Base-by-base conservation (phyloP, 225 moss, liverwort and hornwort genomes). In the Marchantia paleacea region DNA sequence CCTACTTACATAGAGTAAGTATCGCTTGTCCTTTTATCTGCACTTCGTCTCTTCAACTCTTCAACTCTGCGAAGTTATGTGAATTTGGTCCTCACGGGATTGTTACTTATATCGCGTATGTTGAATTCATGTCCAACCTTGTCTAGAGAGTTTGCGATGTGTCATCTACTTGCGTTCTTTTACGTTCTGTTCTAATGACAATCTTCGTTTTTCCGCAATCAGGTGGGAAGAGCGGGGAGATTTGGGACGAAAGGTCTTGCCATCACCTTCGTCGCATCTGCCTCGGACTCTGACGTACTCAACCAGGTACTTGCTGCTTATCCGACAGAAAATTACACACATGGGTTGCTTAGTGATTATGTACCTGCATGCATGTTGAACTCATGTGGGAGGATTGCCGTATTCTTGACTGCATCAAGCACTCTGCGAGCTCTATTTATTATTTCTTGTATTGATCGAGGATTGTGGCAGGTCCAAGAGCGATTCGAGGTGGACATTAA, bases 1-100 rank as follows among this genome's bases (percentile, higher is more conserved):
- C 97, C 0, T 94, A 94, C 78, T 82, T 94, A 73, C 94, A 97
- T 76, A 88, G 97, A 87, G 97, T 97, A 75, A 67, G 75, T 84
- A 39, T 39, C 9, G 14, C 0, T 7, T 48, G 75, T 10, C 6
- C n/a, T 20, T 10, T 49, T 12, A 26, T 1, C 6, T 29, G 15
- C 0, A 10, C 14, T 30, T 31, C 30, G 39, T 39, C 39, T 39
- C n/a, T 25, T 69, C 68, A 10, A 51, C 79, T 18, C n/a, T n/a
- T 69, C 68, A 10, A 51, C 79, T 18, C n/a, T n/a, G n/a, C n/a
- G n/a, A n/a, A n/a, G n/a, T n/a, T n/a, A n/a, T n/a, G n/a, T n/a
- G n/a, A n/a, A n/a, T n/a, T n/a, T n/a, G n/a, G n/a, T n/a, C n/a
- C n/a, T n/a, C n/a, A n/a, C 15, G 65, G 39, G 7, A 26, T 30